phyloP scores from a whole-genome alignment of 805 yeast genomes.

The Clavispora vitiphila region DNA sequence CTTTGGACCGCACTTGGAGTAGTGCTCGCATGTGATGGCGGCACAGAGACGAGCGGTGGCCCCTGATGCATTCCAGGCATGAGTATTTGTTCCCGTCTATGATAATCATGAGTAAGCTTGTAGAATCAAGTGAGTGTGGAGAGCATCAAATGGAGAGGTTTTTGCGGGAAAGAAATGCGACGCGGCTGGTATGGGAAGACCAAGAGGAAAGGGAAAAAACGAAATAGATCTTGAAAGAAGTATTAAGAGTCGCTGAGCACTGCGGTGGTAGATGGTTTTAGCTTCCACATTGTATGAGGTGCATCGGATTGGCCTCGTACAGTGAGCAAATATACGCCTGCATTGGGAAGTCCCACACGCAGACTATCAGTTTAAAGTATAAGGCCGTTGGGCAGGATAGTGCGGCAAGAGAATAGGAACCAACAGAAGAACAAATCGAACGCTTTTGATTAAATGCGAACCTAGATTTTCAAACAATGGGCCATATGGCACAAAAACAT shows the following conservation, averaged over 20 bases:
- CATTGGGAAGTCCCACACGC: not conserved
- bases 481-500: too few species aligned
- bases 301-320: not conserved
- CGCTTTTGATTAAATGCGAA: too few species aligned
- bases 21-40: constrained; percentile 75
- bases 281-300: not conserved
- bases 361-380: not conserved
- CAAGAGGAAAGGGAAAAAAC: not conserved
- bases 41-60: constrained; percentile 87
- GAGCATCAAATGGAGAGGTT: not conserved
- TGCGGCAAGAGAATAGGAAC: not conserved
- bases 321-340: not conserved
- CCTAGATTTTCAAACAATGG: not conserved
- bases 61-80: constrained; percentile 83
- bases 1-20: constrained; percentile 84
- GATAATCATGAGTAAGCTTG: constrained; percentile 52
- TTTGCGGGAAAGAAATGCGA: not conserved
- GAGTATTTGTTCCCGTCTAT: constrained; percentile 78
- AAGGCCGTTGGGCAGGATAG: not conserved
- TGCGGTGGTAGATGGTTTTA: not conserved
- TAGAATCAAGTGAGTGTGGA: not conserved
- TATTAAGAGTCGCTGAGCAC: not conserved
- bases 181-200: not conserved
- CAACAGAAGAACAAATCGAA: not conserved
- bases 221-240: too few species aligned